Base-by-base conservation (phyloP, 495 filamentous ascomycete genomes). In the Parathielavia hyrcaniae region DNA sequence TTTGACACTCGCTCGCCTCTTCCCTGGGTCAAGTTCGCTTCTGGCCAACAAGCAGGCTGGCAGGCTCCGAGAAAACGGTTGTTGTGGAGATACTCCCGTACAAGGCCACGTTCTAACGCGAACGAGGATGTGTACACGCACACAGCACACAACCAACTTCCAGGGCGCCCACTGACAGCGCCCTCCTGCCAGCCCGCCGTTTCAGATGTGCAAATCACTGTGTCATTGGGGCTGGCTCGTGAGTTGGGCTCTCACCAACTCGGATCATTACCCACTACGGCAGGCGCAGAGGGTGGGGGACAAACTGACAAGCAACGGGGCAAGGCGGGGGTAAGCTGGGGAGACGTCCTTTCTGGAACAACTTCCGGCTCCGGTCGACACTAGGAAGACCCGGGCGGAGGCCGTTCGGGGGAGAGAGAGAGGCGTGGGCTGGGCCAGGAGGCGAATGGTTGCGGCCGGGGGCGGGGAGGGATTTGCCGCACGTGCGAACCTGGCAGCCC, bases 201-300 rank as follows among this genome's bases (percentile, higher is more conserved):
- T 59, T 58, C 62, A 61, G 38, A 46, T 53, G 35, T 40, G 51
- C 34, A 52, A 46, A 55, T 62, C 56, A 61, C 23, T 57, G 44
- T 30, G 5, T 51, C 39, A 9, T 51, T 40, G 30, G n/a, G 56
- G 52, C 50, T 39, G 50, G 50, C 47, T 34, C 50, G 43, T 49
- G 17, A 50, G 59, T 50, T 61, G 49, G 26, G n/a, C n/a, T n/a
- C 30, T 20, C 38, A 12, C 4, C 48, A 22, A 5, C 36, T 61
- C 64, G n/a, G 58, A 67, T 67, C 64, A 52, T 64, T 66, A 22
- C 64, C 52, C 17, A 32, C 35, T 60, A 55, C 35, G 55, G 64
- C 52, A 61, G 36, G 36, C 36, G 10, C 36, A 12, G 26, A 30
- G n/a, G n/a, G n/a, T n/a, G n/a, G n/a, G n/a, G n/a, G n/a, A n/a